These are phyloP conservation scores for Raphidocelis subcapitata DNA, from an alignment of 139 green algal genomes.

Conservation along the genomic window DNA sequence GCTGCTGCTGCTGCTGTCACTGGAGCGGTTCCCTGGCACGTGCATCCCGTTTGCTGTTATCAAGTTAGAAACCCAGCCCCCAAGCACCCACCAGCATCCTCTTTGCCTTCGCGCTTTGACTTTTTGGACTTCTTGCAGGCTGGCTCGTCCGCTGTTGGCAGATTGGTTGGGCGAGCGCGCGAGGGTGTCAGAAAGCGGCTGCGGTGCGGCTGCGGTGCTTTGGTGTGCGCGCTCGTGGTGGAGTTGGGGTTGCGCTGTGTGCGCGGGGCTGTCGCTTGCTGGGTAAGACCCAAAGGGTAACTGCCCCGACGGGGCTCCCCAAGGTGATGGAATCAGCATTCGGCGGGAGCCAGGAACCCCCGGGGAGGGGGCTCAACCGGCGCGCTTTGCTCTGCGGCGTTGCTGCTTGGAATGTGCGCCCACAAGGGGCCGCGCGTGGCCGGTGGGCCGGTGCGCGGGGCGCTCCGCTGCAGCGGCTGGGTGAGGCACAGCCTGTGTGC, in stretches of 20 bases:
- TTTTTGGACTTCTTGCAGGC: too few species aligned
- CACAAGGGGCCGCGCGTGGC: not conserved
- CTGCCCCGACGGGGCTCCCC: constrained; percentile 50
- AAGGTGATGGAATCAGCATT: constrained; percentile 60
- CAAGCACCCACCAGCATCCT: too few species aligned
- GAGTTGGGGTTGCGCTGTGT: not conserved
- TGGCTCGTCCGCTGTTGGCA: too few species aligned
- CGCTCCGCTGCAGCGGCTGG: too few species aligned
- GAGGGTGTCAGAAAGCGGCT: too few species aligned
- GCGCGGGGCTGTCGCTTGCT: constrained; percentile 42
- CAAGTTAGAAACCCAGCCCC: constrained; percentile 13
- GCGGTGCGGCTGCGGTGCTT: too few species aligned
- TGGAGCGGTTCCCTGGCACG: constrained; percentile 23
- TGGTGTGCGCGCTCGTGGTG: too few species aligned
- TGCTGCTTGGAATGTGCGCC: constrained; percentile 15
- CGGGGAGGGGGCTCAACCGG: constrained; percentile 16
- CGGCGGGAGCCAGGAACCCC: constrained; percentile 13
- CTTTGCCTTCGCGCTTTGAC: too few species aligned
- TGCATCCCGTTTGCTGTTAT: constrained; percentile 1
- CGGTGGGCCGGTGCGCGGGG: too few species aligned
- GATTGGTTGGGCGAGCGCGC: too few species aligned
- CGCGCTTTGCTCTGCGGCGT: constrained; percentile 14
- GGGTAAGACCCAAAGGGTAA: constrained; percentile 59
- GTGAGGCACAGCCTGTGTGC: too few species aligned
- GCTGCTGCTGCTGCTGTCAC: constrained; percentile 21